These are phyloP conservation scores for Saturnispora gosingensis DNA, from an alignment of 805 yeast species.

Conservation along the genomic window DNA sequence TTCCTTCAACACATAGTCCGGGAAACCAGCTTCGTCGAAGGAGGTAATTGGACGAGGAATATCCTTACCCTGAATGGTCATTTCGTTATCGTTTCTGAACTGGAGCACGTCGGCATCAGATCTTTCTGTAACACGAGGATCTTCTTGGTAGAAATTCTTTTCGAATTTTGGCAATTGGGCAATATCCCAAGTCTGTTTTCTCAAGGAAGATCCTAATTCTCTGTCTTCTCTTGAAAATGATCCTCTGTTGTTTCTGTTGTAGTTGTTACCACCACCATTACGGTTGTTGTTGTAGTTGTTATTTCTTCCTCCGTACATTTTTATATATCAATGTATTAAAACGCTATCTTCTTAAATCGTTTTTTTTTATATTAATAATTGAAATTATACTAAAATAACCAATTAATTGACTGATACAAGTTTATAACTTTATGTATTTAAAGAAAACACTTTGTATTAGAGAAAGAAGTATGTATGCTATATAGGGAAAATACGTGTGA, in stretches of 20 bases:
- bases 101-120: constrained; percentile 59
- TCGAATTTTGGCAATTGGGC: constrained; percentile 79
- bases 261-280: constrained; percentile 9
- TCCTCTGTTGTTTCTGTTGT: constrained; percentile 30
- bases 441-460: not conserved
- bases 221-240: constrained; percentile 32
- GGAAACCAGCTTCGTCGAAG: constrained; percentile 98
- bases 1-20: constrained; percentile 83
- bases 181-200: constrained; percentile 74
- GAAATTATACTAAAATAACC: not conserved
- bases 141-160: constrained; percentile 89
- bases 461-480: not conserved
- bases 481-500: not conserved
- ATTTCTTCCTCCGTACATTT: constrained; percentile 5
- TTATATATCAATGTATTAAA: not conserved
- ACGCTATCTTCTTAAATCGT: not conserved
- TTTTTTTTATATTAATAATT: not conserved
- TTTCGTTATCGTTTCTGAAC: constrained; percentile 77
- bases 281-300: not conserved
- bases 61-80: constrained; percentile 74
- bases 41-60: constrained; percentile 90
- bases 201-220: constrained; percentile 46
- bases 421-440: not conserved
- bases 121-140: constrained; percentile 67
- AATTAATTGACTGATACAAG: not conserved